Base-by-base conservation (phyloP, 345 rosid species). In the Salix dunnii region DNA sequence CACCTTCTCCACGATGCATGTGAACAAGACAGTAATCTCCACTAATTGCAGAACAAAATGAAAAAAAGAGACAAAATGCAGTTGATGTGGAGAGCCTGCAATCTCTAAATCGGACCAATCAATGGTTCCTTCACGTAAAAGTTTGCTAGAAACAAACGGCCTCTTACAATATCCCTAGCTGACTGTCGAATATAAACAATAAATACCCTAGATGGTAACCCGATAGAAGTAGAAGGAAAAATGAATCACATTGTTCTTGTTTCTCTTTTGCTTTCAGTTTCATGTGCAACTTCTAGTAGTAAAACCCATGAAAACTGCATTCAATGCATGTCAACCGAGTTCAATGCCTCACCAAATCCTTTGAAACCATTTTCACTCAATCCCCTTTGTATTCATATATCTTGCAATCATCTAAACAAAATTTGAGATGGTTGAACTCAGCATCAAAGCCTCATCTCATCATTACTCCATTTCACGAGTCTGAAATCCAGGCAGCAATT, bases 281-380 rank as follows among this genome's bases (percentile, higher is more conserved):
- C 74, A 71, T 40, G 72, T 11, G 68, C 31, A 60, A 40, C 66
- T 66, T 51, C 71, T 6, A 25, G 12, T 28, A 40, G 6, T 28
- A 40, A 71, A 62, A 51, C 46, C 58, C 78, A 43, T 51, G 42
- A 77, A 5, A 42, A 74, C 28, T 87, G 84, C 65, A 28, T n/a
- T 27, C 83, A 33, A 2, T 87, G 92, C 79, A 70, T 87, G 85
- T 79, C 80, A 68, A 78, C 60, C 42, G 73, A 75, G 31, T 84
- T 78, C 74, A 33, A 35, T 16, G 77, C 68, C 18, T 78, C 27
- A 76, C 81, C 27, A 69, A 70, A 72, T 81, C 77, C 71, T 42
- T 80, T 30, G 51, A 81, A 49, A 80, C 80, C 74, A 73, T 86
- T 17, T 76, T 76, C 84, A 72, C 2, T 25, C 12, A 73, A 7